phyloP scores from a whole-genome alignment of 2,329 filamentous ascomycete genomes.

The Monosporascus sp. region DNA sequence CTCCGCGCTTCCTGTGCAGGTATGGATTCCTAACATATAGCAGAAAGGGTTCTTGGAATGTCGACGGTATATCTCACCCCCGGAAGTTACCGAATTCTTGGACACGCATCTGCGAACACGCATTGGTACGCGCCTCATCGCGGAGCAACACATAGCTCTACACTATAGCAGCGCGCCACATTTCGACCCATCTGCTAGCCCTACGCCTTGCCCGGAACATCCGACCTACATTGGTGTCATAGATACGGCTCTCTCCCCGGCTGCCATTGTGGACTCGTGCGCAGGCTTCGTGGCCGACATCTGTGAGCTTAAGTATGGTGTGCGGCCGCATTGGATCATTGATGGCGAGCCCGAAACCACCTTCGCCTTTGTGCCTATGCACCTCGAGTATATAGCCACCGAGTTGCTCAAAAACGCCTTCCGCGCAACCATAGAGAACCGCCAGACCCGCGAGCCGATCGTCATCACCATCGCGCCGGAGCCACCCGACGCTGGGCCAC shows the following conservation, averaged over 20 bases:
- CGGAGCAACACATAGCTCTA: conserved; percentile 92
- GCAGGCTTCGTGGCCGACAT: conserved; percentile 91
- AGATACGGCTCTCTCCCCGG: conserved; percentile 80
- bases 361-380: conserved; percentile 91
- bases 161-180: conserved; percentile 70
- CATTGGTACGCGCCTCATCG: conserved; percentile 89
- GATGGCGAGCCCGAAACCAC: conserved; percentile 82
- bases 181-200: conserved; percentile 47
- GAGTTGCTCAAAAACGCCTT: conserved; percentile 97
- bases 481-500: conserved; percentile 32
- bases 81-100: conserved; percentile 83
- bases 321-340: conserved; percentile 73
- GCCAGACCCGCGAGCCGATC: conserved; percentile 73
- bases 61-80: conserved; percentile 76
- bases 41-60: conserved; percentile 83
- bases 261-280: conserved; percentile 74
- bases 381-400: conserved; percentile 95
- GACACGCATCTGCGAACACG: conserved; percentile 90
- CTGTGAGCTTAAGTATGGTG: conserved; percentile 91
- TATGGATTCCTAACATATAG: background rate
- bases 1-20: background rate
- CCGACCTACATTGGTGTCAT: conserved; percentile 88
- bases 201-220: conserved; percentile 45
- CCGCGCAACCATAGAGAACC: conserved; percentile 81
- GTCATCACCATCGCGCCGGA: conserved; percentile 86